A percentile compares a stretch with the other conserved stretches of the same genome.
These are phyloP conservation scores for Pseudogymnoascus sp. DNA, from an alignment of 2,329 filamentous ascomycete genomes.

Conservation along the genomic window DNA sequence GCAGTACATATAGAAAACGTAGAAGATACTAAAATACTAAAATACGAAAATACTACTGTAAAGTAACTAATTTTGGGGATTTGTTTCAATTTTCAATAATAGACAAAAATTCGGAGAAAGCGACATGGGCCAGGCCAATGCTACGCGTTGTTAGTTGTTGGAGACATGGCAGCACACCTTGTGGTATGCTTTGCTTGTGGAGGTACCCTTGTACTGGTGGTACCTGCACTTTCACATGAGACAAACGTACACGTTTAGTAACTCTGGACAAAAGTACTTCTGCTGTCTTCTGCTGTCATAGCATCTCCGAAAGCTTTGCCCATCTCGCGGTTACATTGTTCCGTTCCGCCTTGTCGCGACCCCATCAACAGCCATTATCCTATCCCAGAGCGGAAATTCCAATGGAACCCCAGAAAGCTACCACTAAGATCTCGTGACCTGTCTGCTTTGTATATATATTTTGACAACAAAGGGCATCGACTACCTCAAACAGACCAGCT, in stretches of 20 bases:
- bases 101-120: neutral
- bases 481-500: neutral
- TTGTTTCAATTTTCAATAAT: too few relatives aligned
- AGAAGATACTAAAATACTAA: too few relatives aligned
- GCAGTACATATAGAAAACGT: neutral
- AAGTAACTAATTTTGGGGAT: too few relatives aligned
- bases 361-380: neutral
- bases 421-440: neutral
- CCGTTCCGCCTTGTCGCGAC: neutral
- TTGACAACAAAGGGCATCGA: neutral
- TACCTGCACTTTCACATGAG: neutral
- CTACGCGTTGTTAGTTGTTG: neutral
- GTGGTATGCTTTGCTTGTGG: neutral
- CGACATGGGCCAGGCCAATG: neutral
- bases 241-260: neutral
- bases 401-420: neutral
- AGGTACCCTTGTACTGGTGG: neutral
- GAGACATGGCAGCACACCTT: neutral
- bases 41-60: too few relatives aligned
- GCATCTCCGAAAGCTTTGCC: too few relatives aligned
- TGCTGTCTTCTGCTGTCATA: too few relatives aligned
- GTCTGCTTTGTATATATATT: neutral
- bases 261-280: neutral
- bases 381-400: neutral
- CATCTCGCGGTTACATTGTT: neutral